Conservation (phyloP, 768 basidiomycete genomes). For the Goffeauzyma gilvescens region DNA sequence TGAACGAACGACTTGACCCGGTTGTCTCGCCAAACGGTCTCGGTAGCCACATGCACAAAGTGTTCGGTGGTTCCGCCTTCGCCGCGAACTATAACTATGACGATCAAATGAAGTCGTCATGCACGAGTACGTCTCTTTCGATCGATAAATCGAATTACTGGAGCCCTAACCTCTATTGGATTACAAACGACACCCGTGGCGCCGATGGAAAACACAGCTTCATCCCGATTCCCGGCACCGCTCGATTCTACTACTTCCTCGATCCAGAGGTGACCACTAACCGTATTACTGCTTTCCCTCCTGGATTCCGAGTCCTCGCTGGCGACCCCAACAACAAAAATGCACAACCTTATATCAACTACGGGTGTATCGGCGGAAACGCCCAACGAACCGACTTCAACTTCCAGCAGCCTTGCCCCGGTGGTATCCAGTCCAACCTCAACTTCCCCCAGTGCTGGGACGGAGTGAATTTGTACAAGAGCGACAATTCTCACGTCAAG, state of each 20-base stretch:
- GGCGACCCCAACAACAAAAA: slow-evolving; percentile 13
- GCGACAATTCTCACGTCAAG: slow-evolving; percentile 18
- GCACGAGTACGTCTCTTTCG: slow-evolving; percentile 16
- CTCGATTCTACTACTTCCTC: slow-evolving; percentile 4
- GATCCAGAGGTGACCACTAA: neutral
- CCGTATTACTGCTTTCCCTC: slow-evolving; percentile 10
- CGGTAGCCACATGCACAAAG: slow-evolving; percentile 25
- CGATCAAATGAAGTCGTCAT: slow-evolving; percentile 13
- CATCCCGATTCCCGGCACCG: no score
- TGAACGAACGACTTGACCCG: slow-evolving; percentile 24
- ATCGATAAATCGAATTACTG: slow-evolving; percentile 24
- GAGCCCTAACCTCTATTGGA: slow-evolving; percentile 10
- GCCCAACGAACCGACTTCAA: slow-evolving; percentile 16
- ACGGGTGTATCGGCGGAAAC: neutral
- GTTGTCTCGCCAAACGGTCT: slow-evolving; percentile 21
- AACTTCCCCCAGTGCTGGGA: slow-evolving; percentile 28
- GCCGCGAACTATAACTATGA: no score
- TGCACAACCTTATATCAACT: neutral
- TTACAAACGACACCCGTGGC: neutral
- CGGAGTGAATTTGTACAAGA: slow-evolving; percentile 23
- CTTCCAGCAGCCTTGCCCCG: slow-evolving; percentile 12
- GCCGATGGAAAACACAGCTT: neutral
- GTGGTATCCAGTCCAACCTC: slow-evolving; percentile 21
- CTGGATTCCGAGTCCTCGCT: slow-evolving; percentile 19
- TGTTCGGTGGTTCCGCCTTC: slow-evolving; percentile 17